Evolutionary conservation across 1,284 basidiomycete genomes (phyloP), one percentile per base, ranked within the genome.

Genomic region (Malassezia yamatoensis): DNA sequence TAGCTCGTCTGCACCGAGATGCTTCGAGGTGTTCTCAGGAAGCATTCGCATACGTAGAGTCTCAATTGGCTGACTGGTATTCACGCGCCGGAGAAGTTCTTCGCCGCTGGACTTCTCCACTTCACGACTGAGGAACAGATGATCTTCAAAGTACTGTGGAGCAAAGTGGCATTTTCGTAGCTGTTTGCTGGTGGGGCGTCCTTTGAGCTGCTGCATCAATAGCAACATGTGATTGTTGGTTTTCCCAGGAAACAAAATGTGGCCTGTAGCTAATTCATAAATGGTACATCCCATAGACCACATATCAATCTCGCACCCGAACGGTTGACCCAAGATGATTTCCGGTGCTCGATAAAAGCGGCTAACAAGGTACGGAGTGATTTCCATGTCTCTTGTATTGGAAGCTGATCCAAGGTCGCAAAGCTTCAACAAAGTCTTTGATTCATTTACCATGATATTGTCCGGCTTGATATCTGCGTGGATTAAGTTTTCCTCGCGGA

Each of bases 281-380:
- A 99, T 79, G 5, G 94, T 98, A 76, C 94, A 99, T 1, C 90
- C 94, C 50, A 94, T 84, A 1, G 91, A 94, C 94, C 94, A 98
- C 41, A 94, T 83, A 72, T 98, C 94, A 37, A 99, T 82, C 0
- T 90, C 81, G 11, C 87, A 85, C 76, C 96, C 94, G 70, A 96
- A 96, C 0, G 90, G 88, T 39, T 88, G 83, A 15, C 94, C 94
- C 49, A 99, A 83, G 68, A 98, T 98, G 74, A 99, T 96, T 78
- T 98, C 94, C 1, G 94, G 94, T 1, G 94, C 93, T 45, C 94
- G 87, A 74, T 99, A 99, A 78, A 98, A 99, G 42, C 94, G 81
- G 63, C 88, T 91, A 54, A 98, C 94, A 53, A 99, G 84, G 76
- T 98, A 98, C 2, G 94, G 94, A 1, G 94, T 96, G 64, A 98